Conservation (phyloP, 2,329 filamentous ascomycete species). For the Penicillium sp. region DNA sequence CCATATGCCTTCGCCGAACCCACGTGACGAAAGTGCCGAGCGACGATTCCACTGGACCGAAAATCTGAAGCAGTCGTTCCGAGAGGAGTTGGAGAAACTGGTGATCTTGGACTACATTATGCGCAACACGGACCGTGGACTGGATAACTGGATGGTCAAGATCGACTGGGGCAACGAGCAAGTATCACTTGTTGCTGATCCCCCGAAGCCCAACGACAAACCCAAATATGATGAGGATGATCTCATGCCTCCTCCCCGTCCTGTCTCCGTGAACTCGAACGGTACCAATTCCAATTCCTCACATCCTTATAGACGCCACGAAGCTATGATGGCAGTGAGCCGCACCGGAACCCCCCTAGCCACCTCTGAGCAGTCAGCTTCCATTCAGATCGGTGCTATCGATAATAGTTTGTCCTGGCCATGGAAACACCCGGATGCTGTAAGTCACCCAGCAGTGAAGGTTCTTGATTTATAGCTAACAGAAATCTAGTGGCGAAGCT, state of each 20-base stretch:
- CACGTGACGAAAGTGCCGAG: conserved; percentile 51
- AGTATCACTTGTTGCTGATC: conserved; percentile 85
- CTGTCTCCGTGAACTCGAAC: conserved; percentile 59
- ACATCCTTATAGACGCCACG: conserved; percentile 75
- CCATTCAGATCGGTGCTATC: conserved; percentile 84
- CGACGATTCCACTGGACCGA: conserved; percentile 83
- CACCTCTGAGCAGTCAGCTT: conserved; percentile 54
- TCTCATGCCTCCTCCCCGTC: conserved; percentile 60
- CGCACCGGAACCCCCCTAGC: conserved; percentile 58
- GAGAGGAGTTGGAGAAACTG: conserved; percentile 94
- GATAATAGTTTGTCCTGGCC: conserved; percentile 98
- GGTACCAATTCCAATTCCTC: too few species aligned
- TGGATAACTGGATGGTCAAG: conserved; percentile 99
- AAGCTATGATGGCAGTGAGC: conserved; percentile 78
- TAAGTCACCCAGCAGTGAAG: conserved; percentile 42
- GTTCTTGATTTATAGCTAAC: conserved; percentile 37
- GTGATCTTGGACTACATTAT: conserved; percentile 99
- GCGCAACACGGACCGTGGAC: conserved; percentile 93
- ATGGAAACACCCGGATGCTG: conserved; percentile 96
- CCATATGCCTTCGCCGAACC: conserved; percentile 45
- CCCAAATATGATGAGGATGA: conserved; percentile 51
- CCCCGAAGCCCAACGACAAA: conserved; percentile 67
- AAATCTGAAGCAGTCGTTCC: conserved; percentile 82
- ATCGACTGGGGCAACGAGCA: conserved; percentile 83
- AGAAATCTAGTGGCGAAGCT: conserved; percentile 70